Percentiles rank a stretch among this genome's conserved stretches.
These are phyloP conservation scores for Pseudogymnoascus pannorum DNA, from an alignment of 2,329 filamentous ascomycete genomes.

Conservation along the genomic window DNA sequence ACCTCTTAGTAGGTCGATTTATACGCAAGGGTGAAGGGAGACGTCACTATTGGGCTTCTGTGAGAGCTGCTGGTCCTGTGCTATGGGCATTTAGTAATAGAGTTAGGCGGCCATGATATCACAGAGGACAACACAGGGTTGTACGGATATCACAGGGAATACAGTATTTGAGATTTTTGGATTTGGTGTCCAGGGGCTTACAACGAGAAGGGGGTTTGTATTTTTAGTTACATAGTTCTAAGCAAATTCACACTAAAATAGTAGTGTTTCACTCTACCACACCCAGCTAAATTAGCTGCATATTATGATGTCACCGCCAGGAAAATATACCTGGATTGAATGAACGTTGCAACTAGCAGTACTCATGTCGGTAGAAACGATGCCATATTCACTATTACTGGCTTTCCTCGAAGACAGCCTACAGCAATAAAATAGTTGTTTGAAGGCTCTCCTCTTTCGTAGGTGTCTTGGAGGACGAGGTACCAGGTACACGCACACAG, in stretches of 20 bases:
- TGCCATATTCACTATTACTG: not conserved
- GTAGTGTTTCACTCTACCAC: not conserved
- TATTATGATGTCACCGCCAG: not conserved
- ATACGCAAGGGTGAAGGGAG: slow-evolving; percentile 18
- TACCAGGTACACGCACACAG: not conserved
- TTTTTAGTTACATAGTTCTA: not conserved
- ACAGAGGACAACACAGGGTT: not conserved
- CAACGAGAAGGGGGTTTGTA: not conserved
- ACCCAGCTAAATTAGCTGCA: not conserved
- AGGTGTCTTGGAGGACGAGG: not conserved
- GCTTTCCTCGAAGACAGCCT: not conserved
- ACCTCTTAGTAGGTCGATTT: slow-evolving; percentile 13
- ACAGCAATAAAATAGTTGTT: not conserved
- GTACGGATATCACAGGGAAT: too few species aligned
- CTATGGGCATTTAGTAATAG: slow-evolving; percentile 14
- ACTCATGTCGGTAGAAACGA: too few species aligned
- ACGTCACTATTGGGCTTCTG: slow-evolving; percentile 17
- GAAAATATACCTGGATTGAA: not conserved
- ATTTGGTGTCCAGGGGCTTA: not conserved
- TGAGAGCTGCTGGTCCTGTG: not conserved
- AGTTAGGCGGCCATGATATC: slow-evolving; percentile 13
- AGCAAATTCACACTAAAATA: not conserved
- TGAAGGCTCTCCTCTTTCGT: not conserved
- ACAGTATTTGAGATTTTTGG: not conserved
- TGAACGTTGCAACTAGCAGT: not conserved